These are phyloP conservation scores for Theobroma cacao DNA, from an alignment of 345 rosid genomes.

Conservation along the genomic window DNA sequence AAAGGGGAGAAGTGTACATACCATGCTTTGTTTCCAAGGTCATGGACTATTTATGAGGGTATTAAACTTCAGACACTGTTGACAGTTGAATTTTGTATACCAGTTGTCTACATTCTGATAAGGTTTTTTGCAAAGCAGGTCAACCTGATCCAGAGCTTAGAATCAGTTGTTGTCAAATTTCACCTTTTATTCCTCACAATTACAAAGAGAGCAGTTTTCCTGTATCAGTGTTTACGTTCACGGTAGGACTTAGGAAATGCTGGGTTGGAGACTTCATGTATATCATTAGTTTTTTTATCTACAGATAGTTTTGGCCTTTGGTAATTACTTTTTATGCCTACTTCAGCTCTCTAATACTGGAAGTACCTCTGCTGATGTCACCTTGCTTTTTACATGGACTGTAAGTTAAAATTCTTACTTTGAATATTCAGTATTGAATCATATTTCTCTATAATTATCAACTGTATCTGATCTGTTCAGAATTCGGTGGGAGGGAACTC, in stretches of 20 bases:
- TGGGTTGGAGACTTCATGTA: neutral
- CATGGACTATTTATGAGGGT: constrained; percentile 99
- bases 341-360: constrained; percentile 77
- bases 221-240: constrained; percentile 78
- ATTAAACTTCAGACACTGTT: constrained; percentile 8
- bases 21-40: constrained; percentile 92
- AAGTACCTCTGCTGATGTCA: constrained; percentile 58
- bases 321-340: constrained; percentile 5
- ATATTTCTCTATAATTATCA: neutral
- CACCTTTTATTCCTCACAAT: constrained; percentile 93
- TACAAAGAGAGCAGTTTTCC: constrained; percentile 95
- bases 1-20: constrained; percentile 76
- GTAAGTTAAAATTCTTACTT: constrained; percentile 40
- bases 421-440: neutral
- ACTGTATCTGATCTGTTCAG: constrained; percentile 35
- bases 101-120: neutral
- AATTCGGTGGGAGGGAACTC: constrained; percentile 93
- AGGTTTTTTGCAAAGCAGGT: constrained; percentile 42
- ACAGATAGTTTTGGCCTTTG: neutral
- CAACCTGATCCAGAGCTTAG: constrained; percentile 92
- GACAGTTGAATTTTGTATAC: neutral
- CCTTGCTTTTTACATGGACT: constrained; percentile 91
- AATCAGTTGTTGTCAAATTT: constrained; percentile 83
- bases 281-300: neutral
- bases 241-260: constrained; percentile 40